Evolutionary conservation across 139 green algal genomes (phyloP), one percentile per base, ranked within the genome.

Genomic region (Microglena sp.): DNA sequence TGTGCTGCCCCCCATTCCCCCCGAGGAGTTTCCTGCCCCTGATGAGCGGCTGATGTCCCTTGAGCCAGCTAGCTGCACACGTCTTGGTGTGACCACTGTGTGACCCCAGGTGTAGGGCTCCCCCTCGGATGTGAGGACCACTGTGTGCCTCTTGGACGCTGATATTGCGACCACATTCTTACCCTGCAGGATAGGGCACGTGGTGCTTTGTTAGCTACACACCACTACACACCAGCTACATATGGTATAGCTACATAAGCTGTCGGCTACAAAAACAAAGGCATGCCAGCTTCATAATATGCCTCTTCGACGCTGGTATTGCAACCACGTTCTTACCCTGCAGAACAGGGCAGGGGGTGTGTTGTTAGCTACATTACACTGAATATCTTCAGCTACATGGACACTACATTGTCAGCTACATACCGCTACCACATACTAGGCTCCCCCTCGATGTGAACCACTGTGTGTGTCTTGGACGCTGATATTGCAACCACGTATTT

Each of bases 101-200:
- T 95, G 87, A 5, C 92, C 92, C 88, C 89, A 98, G 0, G 82
- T 84, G 57, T 67, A 91, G 5, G 91, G 75, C 33, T 96, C 91
- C 0, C 92, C 92, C 3, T 83, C 75, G 0, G 73, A 62, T 0
- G 79, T 91, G 36, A 95, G 72, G 36, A 77, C 86, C 27, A 96
- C 66, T 0, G 85, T 94, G 78, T 98, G 92, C 2, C 85, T 80
- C 80, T 97, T 97, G 34, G 91, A 86, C 5, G 84, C 80, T 3
- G 86, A 82, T 15, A 92, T 76, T 0, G 69, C 73, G 18, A 77
- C 44, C 61, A 97, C 64, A 21, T 26, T 5, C 45, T 77, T 79
- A 32, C 83, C 87, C 66, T 86, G 72, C 45, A 77, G 28, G 26
- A 59, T n/a, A n/a, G n/a, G 3, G 31, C 28, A 55, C 45, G 45